These are phyloP conservation scores for Schwanniomyces occidentalis DNA, from an alignment of 805 yeast species.

Conservation along the genomic window DNA sequence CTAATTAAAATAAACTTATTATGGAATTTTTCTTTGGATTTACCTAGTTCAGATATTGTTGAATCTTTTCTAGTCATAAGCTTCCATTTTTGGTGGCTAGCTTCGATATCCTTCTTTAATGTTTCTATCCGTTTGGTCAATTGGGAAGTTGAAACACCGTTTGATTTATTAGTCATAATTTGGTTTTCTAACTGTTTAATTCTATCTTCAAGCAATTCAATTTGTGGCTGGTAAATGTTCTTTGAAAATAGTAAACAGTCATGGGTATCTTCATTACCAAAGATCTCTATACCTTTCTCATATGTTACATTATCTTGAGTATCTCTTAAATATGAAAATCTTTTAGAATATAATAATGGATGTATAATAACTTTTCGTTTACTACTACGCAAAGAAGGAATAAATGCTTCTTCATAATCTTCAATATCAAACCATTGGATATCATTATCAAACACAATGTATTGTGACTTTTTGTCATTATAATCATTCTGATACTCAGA, in stretches of 20 bases:
- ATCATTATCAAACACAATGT: constrained; percentile 53
- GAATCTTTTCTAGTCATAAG: constrained; percentile 1
- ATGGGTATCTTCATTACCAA: constrained; percentile 30
- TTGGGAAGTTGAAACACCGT: constrained; percentile 7
- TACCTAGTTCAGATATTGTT: constrained; percentile 5
- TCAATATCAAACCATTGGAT: constrained; percentile 59
- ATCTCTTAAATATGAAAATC: constrained; percentile 67
- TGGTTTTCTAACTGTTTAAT: constrained; percentile 23
- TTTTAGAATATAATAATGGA: constrained; percentile 69
- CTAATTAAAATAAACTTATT: constrained; percentile 39
- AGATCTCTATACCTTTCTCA: constrained; percentile 14
- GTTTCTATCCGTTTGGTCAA: constrained; percentile 19
- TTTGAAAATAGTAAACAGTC: constrained; percentile 27
- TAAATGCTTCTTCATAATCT: constrained; percentile 61
- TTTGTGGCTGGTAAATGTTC: constrained; percentile 29
- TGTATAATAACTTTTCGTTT: constrained; percentile 47
- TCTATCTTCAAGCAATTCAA: constrained; percentile 25
- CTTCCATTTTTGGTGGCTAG: constrained; percentile 6
- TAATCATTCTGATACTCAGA: constrained; percentile 2
- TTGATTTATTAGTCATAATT: constrained; percentile 10
- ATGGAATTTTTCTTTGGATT: constrained; percentile 23
- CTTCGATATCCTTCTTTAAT: constrained; percentile 18
- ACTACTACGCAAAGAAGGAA: constrained; percentile 35
- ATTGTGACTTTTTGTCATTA: constrained; percentile 11
- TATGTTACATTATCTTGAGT: constrained; percentile 28